Conservation (phyloP, 148 eudicot species). For the Chenopodium berlandieri region DNA sequence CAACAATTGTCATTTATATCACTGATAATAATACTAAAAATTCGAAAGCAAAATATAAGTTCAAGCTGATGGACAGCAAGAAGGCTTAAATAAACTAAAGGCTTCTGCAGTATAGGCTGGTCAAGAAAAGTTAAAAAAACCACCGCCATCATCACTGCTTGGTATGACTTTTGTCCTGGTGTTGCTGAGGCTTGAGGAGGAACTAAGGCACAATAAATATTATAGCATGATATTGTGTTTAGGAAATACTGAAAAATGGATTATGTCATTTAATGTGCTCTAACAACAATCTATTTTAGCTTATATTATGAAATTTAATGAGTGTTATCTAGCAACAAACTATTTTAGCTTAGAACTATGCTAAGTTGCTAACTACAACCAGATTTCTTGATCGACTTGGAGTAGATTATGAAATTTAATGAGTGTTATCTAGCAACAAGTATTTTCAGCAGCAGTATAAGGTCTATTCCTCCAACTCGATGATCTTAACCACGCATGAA, state of each 20-base stretch:
- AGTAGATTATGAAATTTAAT: conserved; percentile 1
- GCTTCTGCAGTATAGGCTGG: background rate
- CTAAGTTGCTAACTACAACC: background rate
- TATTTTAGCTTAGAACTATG: background rate
- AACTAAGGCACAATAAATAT: background rate
- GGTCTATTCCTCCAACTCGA: conserved; percentile 76
- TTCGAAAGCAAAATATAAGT: background rate
- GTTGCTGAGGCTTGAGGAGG: background rate
- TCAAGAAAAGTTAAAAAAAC: background rate
- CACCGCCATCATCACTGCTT: background rate
- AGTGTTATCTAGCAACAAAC: background rate
- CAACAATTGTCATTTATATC: background rate
- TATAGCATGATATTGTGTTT: too few species aligned
- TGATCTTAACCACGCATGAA: conserved; percentile 83
- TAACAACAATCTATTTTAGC: background rate
- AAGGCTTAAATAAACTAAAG: background rate
- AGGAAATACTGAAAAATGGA: too few species aligned
- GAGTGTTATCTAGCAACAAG: background rate
- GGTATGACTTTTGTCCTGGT: background rate
- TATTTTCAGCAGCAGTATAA: background rate
- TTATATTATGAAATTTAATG: conserved; percentile 1
- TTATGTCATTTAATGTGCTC: background rate
- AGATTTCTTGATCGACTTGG: background rate
- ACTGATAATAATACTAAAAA: background rate
- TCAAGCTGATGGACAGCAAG: background rate